Evolutionary conservation across 2,329 filamentous ascomycete genomes (phyloP).

Genomic region (Exophiala bonariae): DNA sequence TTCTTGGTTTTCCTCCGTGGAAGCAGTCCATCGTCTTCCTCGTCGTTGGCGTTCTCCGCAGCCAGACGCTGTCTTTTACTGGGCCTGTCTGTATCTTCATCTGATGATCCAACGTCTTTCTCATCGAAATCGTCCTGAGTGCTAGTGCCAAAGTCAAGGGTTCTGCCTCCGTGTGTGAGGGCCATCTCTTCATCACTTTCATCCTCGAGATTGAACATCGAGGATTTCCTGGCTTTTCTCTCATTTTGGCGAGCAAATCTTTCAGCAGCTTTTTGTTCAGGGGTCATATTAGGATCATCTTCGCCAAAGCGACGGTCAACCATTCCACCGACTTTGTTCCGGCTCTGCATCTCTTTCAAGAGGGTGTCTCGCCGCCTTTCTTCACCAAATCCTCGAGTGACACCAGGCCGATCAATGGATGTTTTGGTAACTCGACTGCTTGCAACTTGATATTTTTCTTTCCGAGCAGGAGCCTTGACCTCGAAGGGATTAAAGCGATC

Average conservation of each 20-base stretch:
- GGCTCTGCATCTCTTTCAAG: slow-evolving; percentile 82
- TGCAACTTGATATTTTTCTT: slow-evolving; percentile 82
- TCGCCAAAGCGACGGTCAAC: slow-evolving; percentile 94
- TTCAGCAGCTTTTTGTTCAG: slow-evolving; percentile 88
- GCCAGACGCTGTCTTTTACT: slow-evolving; percentile 55
- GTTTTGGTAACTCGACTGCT: slow-evolving; percentile 60
- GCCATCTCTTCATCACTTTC: slow-evolving; percentile 67
- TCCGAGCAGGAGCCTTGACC: slow-evolving; percentile 74
- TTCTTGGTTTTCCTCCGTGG: slow-evolving; percentile 92
- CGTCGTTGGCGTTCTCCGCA: slow-evolving; percentile 48
- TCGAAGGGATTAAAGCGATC: slow-evolving; percentile 99
- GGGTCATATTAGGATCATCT: slow-evolving; percentile 88
- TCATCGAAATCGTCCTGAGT: slow-evolving; percentile 76
- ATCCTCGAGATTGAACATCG: slow-evolving; percentile 88
- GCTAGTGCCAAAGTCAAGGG: slow-evolving; percentile 62
- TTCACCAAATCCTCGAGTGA: slow-evolving; percentile 83
- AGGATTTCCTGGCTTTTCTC: slow-evolving; percentile 71
- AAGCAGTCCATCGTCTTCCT: slow-evolving; percentile 59
- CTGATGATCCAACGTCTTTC: slow-evolving; percentile 51
- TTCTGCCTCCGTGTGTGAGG: slow-evolving; percentile 82
- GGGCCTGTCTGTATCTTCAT: slow-evolving; percentile 44
- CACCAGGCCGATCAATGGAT: slow-evolving; percentile 72
- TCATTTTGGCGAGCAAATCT: slow-evolving; percentile 88
- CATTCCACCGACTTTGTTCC: slow-evolving; percentile 90
- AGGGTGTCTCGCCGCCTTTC: slow-evolving; percentile 80